Evolutionary conservation across 257 asterid species (phyloP).

Genomic region (Solanum peruvianum): DNA sequence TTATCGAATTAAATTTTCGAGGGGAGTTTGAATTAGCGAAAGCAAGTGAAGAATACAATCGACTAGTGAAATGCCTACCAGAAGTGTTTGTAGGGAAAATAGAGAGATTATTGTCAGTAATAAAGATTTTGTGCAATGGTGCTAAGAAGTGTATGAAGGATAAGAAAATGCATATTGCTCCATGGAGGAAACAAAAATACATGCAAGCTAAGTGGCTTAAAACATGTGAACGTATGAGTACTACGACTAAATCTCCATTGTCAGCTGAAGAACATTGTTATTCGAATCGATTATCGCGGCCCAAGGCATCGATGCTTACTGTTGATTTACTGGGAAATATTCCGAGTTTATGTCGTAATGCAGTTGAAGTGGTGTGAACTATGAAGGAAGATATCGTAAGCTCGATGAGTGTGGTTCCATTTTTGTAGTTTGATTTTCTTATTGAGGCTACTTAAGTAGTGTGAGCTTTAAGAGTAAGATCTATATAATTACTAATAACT

Average conservation of each 20-base stretch:
- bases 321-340: slow-evolving; percentile 47
- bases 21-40: slow-evolving; percentile 83
- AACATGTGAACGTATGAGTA: slow-evolving; percentile 20
- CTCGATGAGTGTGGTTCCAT: not conserved
- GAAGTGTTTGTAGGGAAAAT: slow-evolving; percentile 69
- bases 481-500: too few species aligned
- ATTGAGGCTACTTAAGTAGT: not conserved
- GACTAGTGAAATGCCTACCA: slow-evolving; percentile 41
- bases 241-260: slow-evolving; percentile 11
- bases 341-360: slow-evolving; percentile 29
- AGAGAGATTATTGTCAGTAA: slow-evolving; percentile 46
- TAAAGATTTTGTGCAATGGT: slow-evolving; percentile 56
- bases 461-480: too few species aligned
- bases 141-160: slow-evolving; percentile 86
- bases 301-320: slow-evolving; percentile 60
- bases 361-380: slow-evolving; percentile 52
- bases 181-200: slow-evolving; percentile 81
- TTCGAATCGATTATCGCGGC: slow-evolving; percentile 31
- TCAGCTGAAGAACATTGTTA: slow-evolving; percentile 6
- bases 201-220: slow-evolving; percentile 92
- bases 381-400: too few species aligned
- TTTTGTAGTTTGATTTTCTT: not conserved
- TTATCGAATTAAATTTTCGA: slow-evolving; percentile 59
- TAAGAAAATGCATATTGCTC: slow-evolving; percentile 81
- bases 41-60: slow-evolving; percentile 62